phyloP scores from a whole-genome alignment of 257 asterid genomes.

The Linaria vulgaris region DNA sequence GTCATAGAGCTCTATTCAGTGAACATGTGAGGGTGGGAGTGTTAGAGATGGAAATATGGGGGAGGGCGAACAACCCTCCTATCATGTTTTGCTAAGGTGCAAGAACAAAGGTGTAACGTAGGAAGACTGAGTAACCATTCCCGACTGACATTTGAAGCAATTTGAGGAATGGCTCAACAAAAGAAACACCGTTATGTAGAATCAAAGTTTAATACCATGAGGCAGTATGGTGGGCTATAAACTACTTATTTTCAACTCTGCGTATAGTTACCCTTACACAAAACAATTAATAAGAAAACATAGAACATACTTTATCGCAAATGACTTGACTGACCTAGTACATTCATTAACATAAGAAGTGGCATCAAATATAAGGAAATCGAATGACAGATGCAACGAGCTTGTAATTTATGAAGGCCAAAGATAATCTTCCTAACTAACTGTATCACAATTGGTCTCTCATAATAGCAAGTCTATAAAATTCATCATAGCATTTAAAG shows the following conservation, averaged over 20 bases:
- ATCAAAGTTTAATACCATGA: background rate
- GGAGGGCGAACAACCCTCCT: background rate
- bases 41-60: slow-evolving; percentile 7
- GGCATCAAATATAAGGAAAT: slow-evolving; percentile 3
- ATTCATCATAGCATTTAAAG: background rate
- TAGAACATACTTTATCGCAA: background rate
- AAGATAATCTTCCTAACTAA: background rate
- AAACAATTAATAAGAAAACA: slow-evolving; percentile 11
- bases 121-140: background rate
- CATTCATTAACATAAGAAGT: background rate
- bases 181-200: background rate
- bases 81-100: background rate
- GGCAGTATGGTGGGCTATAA: background rate
- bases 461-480: background rate
- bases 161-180: slow-evolving; percentile 9
- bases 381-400: background rate
- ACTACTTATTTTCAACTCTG: slow-evolving; percentile 9
- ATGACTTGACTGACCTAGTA: slow-evolving; percentile 9
- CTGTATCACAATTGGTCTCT: background rate
- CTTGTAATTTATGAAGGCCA: background rate
- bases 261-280: slow-evolving; percentile 5
- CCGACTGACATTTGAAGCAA: background rate
- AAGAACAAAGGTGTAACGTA: background rate
- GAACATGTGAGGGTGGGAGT: background rate
- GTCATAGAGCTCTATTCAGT: slow-evolving; percentile 12